Evolutionary conservation across 2,329 filamentous ascomycete genomes (phyloP).

Genomic region (Claviceps pusilla): DNA sequence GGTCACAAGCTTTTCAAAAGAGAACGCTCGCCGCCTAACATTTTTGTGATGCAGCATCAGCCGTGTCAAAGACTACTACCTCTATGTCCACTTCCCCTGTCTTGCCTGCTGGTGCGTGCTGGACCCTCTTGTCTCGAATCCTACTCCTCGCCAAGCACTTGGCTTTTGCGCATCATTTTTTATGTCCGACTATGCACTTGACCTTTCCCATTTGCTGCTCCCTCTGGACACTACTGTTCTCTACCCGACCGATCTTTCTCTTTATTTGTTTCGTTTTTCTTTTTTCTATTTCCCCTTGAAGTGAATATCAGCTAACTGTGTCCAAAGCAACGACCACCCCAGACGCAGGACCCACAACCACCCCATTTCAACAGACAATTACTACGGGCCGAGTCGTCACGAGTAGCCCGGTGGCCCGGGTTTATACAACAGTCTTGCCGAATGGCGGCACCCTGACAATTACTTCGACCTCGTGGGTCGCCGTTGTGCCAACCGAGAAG

Average conservation of each 20-base stretch:
- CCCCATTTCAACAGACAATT: slow-evolving; percentile 15
- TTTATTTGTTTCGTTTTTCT: neutral
- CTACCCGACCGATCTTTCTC: neutral
- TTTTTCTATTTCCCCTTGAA: neutral
- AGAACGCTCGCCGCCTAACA: neutral
- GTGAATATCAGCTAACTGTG: slow-evolving; percentile 8
- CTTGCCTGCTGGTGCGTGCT: slow-evolving; percentile 5
- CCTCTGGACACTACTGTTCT: neutral
- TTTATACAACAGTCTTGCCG: slow-evolving; percentile 30
- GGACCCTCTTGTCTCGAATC: neutral
- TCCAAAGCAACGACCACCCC: neutral
- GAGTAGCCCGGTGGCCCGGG: slow-evolving; percentile 22
- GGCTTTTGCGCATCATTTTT: neutral
- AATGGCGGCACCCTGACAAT: slow-evolving; percentile 30
- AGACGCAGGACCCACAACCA: slow-evolving; percentile 5
- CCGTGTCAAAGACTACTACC: neutral
- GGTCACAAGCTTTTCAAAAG: neutral
- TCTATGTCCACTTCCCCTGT: neutral
- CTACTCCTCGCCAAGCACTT: neutral
- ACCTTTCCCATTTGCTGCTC: neutral
- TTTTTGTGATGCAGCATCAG: neutral
- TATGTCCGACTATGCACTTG: neutral
- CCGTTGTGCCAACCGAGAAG: slow-evolving; percentile 23
- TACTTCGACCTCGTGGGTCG: slow-evolving; percentile 35
- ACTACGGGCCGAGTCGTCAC: slow-evolving; percentile 21